Conservation (phyloP, 805 yeast species). For the Ogataea wickerhamii region DNA sequence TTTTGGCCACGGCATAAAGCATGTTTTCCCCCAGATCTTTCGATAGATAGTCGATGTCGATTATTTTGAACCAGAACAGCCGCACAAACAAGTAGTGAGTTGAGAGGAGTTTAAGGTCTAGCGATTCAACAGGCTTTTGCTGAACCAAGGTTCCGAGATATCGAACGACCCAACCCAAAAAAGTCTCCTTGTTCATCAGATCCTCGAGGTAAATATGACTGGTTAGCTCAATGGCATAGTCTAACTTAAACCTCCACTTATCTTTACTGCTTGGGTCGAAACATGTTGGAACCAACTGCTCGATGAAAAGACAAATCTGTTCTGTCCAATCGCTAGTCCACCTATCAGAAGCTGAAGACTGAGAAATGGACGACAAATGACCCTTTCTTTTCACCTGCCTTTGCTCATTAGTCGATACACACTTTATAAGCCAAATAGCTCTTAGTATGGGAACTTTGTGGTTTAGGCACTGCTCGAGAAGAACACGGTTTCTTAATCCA, state of each 20-base stretch:
- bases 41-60: conserved; percentile 52
- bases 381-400: conserved; percentile 52
- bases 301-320: conserved; percentile 63
- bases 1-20: conserved; percentile 29
- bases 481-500: conserved; percentile 70
- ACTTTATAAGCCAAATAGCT: conserved; percentile 87
- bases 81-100: conserved; percentile 49
- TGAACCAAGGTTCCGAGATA: conserved; percentile 36
- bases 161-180: conserved; percentile 61
- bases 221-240: conserved; percentile 56
- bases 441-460: conserved; percentile 71
- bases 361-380: conserved; percentile 13
- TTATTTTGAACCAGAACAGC: conserved; percentile 69
- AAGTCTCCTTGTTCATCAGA: conserved; percentile 57
- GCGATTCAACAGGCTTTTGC: conserved; percentile 10
- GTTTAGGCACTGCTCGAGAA: conserved; percentile 68
- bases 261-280: conserved; percentile 26
- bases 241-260: conserved; percentile 48
- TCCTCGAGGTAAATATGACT: conserved; percentile 67
- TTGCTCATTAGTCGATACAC: conserved; percentile 78
- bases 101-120: conserved; percentile 24
- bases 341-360: conserved; percentile 42
- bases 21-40: conserved; percentile 64
- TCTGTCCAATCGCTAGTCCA: conserved; percentile 92
- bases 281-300: conserved; percentile 45